Conservation (phyloP, 2,329 filamentous ascomycete genomes). For the Colletotrichum phormii region DNA sequence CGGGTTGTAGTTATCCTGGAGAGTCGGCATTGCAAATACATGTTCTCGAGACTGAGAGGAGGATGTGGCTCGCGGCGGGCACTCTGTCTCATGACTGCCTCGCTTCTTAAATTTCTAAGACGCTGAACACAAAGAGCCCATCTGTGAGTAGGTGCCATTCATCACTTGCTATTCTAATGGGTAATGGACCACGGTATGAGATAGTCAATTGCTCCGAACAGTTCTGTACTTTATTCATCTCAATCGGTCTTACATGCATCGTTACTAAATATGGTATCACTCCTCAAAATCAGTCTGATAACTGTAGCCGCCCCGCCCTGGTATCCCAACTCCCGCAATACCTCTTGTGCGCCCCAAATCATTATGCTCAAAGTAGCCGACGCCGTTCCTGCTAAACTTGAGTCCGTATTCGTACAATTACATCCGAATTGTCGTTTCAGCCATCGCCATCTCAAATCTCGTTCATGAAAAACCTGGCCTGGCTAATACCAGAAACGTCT, state of each 20-base stretch:
- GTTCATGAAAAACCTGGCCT: constrained; percentile 38
- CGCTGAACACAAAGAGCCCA: too few relatives aligned
- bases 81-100: too few relatives aligned
- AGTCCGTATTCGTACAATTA: not conserved
- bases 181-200: too few relatives aligned
- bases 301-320: not conserved
- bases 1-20: too few relatives aligned
- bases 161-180: too few relatives aligned
- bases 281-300: not conserved
- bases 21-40: too few relatives aligned
- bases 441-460: not conserved
- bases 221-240: not conserved
- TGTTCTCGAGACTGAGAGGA: too few relatives aligned
- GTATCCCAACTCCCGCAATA: not conserved
- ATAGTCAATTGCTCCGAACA: too few relatives aligned
- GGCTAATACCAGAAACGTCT: constrained; percentile 38
- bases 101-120: too few relatives aligned
- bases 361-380: not conserved
- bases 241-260: not conserved
- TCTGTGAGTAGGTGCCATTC: too few relatives aligned
- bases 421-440: too few relatives aligned
- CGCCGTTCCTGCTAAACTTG: not conserved
- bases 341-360: not conserved
- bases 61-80: too few relatives aligned
- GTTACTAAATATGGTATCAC: not conserved